A percentile compares a stretch with the other conserved stretches of the same genome.
These are phyloP conservation scores for Lithospermum erythrorhizon DNA, from an alignment of 257 asterid genomes.

Conservation along the genomic window DNA sequence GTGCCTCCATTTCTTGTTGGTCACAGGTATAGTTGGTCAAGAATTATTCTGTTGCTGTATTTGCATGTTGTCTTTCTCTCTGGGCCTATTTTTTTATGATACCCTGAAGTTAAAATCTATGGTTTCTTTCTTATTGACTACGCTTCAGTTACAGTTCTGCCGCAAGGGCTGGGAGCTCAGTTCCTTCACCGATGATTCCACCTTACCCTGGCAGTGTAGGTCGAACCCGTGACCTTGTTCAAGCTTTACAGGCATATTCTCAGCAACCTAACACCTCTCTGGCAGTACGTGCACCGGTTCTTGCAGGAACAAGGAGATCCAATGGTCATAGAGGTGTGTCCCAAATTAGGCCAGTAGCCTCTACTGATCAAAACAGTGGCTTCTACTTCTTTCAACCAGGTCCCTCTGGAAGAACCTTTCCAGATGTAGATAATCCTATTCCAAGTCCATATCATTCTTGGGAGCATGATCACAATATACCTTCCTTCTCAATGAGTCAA, in stretches of 20 bases:
- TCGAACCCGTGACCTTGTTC: conserved; percentile 56
- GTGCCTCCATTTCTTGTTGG: conserved; percentile 59
- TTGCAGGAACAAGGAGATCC: conserved; percentile 44
- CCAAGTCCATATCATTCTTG: conserved; percentile 34
- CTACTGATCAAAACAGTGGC: conserved; percentile 51
- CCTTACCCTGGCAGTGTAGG: conserved; percentile 50
- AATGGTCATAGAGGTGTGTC: conserved; percentile 38
- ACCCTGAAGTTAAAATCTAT: neutral
- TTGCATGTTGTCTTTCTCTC: neutral
- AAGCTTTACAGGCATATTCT: conserved; percentile 60
- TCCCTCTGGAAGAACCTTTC: conserved; percentile 49
- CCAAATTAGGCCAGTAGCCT: conserved; percentile 39
- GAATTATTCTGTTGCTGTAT: neutral
- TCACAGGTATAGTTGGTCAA: conserved; percentile 40
- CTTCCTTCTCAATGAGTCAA: conserved; percentile 31
- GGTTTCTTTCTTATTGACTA: conserved; percentile 4
- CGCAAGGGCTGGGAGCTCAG: conserved; percentile 63
- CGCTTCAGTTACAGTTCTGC: conserved; percentile 38
- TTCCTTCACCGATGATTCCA: conserved; percentile 45
- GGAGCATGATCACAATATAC: conserved; percentile 45
- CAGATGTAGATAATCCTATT: conserved; percentile 43
- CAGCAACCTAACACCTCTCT: conserved; percentile 52
- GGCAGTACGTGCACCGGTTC: conserved; percentile 29
- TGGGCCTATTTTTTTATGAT: neutral
- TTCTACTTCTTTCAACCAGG: conserved; percentile 47